A percentile compares a stretch with the other conserved stretches of the same genome.
phyloP scores from a whole-genome alignment of 805 yeast genomes.

The Candida orba region DNA sequence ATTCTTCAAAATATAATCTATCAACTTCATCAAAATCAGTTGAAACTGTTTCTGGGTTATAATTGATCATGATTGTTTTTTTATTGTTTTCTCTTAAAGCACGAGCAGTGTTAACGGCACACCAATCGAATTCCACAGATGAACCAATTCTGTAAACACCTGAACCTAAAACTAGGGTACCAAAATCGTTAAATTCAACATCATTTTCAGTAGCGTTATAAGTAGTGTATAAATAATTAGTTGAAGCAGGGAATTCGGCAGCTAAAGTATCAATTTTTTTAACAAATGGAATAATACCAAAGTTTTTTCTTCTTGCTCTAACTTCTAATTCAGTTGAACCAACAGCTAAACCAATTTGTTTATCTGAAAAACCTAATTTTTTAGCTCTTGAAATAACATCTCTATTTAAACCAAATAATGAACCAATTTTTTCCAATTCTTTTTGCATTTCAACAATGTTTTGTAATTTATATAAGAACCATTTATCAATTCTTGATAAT shows the following conservation, averaged over 20 bases:
- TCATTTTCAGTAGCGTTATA: constrained; percentile 87
- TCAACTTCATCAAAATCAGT: constrained; percentile 98
- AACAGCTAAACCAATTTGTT: constrained; percentile 79
- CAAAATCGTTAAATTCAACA: constrained; percentile 78
- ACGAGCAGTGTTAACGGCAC: constrained; percentile 96
- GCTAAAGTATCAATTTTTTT: constrained; percentile 96
- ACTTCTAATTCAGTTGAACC: constrained; percentile 71
- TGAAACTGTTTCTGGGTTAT: constrained; percentile 97
- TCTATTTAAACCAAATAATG: constrained; percentile 51
- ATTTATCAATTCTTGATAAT: constrained; percentile 84
- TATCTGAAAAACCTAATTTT: constrained; percentile 91
- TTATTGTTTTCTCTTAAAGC: constrained; percentile 82
- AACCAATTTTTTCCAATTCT: constrained; percentile 60
- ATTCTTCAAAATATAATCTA: constrained; percentile 91
- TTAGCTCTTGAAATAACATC: constrained; percentile 75
- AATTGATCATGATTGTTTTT: constrained; percentile 92
- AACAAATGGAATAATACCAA: constrained; percentile 84
- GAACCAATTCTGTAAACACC: constrained; percentile 99
- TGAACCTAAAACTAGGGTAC: constrained; percentile 94
- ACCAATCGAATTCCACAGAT: constrained; percentile 98
- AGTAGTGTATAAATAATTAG: constrained; percentile 93
- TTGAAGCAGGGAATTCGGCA: constrained; percentile 97
- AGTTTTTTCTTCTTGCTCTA: constrained; percentile 72
- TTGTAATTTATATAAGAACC: constrained; percentile 91
- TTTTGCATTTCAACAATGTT: constrained; percentile 83